These are phyloP conservation scores for Arxiozyma bovina DNA, from an alignment of 1,139 yeast species.

Conservation along the genomic window DNA sequence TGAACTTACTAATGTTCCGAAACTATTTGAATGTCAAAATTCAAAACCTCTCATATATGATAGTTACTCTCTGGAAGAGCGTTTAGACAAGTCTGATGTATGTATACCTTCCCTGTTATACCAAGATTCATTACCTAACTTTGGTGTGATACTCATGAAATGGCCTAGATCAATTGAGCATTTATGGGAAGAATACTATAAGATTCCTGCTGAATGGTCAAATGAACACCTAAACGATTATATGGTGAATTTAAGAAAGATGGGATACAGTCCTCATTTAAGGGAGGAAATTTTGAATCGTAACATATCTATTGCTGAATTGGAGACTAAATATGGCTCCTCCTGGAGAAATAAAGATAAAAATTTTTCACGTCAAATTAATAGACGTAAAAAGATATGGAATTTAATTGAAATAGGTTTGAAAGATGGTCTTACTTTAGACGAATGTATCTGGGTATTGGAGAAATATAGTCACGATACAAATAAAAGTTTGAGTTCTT, in stretches of 20 bases:
- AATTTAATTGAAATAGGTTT: slow-evolving; percentile 24
- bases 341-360: slow-evolving; percentile 26
- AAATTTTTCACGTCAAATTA: slow-evolving; percentile 26
- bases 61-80: background rate
- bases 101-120: background rate
- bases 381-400: slow-evolving; percentile 28
- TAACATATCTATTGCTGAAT: slow-evolving; percentile 18
- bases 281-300: slow-evolving; percentile 13
- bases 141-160: slow-evolving; percentile 25
- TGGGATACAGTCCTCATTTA: background rate
- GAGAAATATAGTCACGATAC: slow-evolving; percentile 19
- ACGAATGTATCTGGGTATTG: slow-evolving; percentile 18
- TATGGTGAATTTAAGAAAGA: slow-evolving; percentile 9
- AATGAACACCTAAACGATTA: slow-evolving; percentile 17
- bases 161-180: slow-evolving; percentile 24
- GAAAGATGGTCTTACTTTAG: slow-evolving; percentile 17
- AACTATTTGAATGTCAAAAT: too few relatives aligned
- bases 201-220: slow-evolving; percentile 23
- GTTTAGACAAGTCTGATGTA: background rate
- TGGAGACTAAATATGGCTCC: slow-evolving; percentile 21
- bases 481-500: slow-evolving; percentile 23
- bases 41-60: too few relatives aligned
- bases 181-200: slow-evolving; percentile 26
- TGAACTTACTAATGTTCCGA: too few relatives aligned
- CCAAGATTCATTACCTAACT: slow-evolving; percentile 17